Percentiles rank a stretch among this genome's conserved stretches.
phyloP scores from a whole-genome alignment of 768 basidiomycete species.

The Mycena alexandri region DNA sequence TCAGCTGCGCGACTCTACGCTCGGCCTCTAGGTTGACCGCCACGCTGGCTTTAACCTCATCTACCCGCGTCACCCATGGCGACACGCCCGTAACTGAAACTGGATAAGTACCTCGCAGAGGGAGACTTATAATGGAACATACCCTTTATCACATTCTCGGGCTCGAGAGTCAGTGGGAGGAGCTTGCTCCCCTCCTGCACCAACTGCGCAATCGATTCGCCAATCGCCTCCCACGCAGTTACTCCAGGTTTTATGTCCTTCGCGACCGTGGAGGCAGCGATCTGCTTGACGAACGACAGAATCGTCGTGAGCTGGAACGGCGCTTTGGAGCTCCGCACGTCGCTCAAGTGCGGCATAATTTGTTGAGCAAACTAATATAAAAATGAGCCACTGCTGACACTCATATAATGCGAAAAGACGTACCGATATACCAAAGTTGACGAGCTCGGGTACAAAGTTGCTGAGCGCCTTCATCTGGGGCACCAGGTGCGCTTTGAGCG shows the following conservation, averaged over 20 bases:
- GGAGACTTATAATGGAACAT: conserved; percentile 42
- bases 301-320: conserved; percentile 83
- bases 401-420: conserved; percentile 37
- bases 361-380: conserved; percentile 83
- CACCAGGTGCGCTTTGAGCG: conserved; percentile 78
- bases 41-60: conserved; percentile 84
- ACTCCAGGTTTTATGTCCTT: conserved; percentile 75
- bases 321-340: conserved; percentile 82
- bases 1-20: conserved; percentile 84
- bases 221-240: conserved; percentile 84
- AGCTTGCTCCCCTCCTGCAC: conserved; percentile 78
- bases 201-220: conserved; percentile 75
- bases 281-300: conserved; percentile 78
- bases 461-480: conserved; percentile 81
- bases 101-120: neutral
- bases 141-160: conserved; percentile 87
- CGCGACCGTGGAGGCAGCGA: conserved; percentile 76
- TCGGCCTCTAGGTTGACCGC: conserved; percentile 95
- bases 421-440: conserved; percentile 93
- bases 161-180: conserved; percentile 78
- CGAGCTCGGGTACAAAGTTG: conserved; percentile 81
- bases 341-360: conserved; percentile 87
- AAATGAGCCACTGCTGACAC: neutral
- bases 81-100: conserved; percentile 74
- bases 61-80: conserved; percentile 89